Conservation (phyloP, 106 monocot genomes). For the Ottelia alismoides region DNA sequence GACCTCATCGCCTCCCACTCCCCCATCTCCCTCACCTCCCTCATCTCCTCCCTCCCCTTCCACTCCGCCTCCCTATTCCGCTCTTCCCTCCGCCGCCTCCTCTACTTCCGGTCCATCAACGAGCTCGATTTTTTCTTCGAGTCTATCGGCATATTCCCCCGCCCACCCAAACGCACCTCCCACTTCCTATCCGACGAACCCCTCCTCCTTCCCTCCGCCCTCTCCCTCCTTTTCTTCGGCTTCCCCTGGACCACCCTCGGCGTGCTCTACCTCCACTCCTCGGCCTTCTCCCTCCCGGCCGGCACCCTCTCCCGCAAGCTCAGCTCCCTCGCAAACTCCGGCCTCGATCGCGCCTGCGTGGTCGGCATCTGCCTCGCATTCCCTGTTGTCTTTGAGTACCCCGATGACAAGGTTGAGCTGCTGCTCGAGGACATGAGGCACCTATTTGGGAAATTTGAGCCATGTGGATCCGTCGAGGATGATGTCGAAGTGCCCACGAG, state of each 20-base stretch:
- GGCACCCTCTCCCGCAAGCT: conserved; percentile 28
- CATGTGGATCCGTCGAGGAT: conserved; percentile 11
- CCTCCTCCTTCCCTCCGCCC: no score
- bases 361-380: conserved; percentile 41
- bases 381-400: no score
- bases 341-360: conserved; percentile 23
- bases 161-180: not conserved
- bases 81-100: conserved; percentile 18
- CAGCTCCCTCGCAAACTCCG: conserved; percentile 49
- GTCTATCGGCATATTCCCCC: conserved; percentile 42
- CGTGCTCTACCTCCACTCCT: no score
- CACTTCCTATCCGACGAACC: no score
- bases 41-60: no score
- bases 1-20: conserved; percentile 59
- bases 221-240: no score
- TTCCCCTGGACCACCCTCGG: no score
- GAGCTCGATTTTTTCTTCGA: conserved; percentile 84
- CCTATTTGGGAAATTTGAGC: conserved; percentile 20
- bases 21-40: conserved; percentile 41
- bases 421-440: conserved; percentile 29
- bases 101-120: conserved; percentile 55
- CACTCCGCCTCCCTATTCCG: conserved; percentile 22
- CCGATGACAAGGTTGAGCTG: conserved; percentile 1
- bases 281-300: no score
- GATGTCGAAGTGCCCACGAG: conserved; percentile 26